Evolutionary conservation across 2,329 filamentous ascomycete genomes (phyloP), one percentile per base, ranked within the genome.

Genomic region (Seiridium unicorne): DNA sequence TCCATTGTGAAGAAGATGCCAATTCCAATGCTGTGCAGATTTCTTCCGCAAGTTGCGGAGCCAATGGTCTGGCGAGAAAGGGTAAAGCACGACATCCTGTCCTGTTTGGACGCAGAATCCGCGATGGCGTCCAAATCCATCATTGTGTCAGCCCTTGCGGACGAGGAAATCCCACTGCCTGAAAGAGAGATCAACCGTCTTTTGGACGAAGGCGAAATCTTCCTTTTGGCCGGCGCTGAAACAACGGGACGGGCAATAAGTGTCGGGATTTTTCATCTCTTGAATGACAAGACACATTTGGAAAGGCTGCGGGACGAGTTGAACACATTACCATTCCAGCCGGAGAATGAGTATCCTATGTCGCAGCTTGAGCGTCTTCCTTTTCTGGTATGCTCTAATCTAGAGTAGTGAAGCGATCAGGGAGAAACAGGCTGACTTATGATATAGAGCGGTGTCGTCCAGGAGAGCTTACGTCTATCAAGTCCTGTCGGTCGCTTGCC

Each of bases 221-320:
- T 59, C 36, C 10, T 54, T 7, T 34, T 46, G 8, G 57, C 57
- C 32, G 57, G 57, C 6, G 34, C 36, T 42, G 47, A 59, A 44
- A 59, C 57, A 8, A 59, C 57, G 26, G 57, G 48, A 5, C 9
- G 13, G 11, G 51, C 38, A n/a, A 26, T 59, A 8, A 47, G 32
- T 31, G 9, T 10, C 5, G 38, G 44, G n/a, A 54, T 46, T 31
- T 49, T 53, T 18, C 49, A 44, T 18, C 31, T 54, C 13, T 32
- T 35, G 26, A 10, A 46, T 9, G 42, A 47, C 10, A 18, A 9
- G 5, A 26, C n/a, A 11, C 13, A 36, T 26, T 34, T 57, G 42
- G 42, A 18, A 6, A 34, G 44, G 35, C 32, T 57, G 42, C 40
- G 42, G 26, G 55, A 34, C 11, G 55, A 57, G 10, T 34, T 57